These are phyloP conservation scores for Kitagawia praeruptora DNA, from an alignment of 129 eudicot genomes.

Conservation along the genomic window DNA sequence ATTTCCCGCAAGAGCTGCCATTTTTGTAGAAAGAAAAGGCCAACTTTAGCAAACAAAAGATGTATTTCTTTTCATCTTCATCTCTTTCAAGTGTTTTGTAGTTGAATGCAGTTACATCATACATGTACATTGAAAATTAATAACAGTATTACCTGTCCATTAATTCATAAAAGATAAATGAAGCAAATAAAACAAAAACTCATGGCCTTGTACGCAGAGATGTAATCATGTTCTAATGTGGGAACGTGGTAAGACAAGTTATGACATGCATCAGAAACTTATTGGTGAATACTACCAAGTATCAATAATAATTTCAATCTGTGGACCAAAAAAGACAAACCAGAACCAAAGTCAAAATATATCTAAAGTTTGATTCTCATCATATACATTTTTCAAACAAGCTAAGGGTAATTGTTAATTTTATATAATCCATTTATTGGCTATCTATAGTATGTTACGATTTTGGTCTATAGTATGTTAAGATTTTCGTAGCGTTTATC, in stretches of 20 bases:
- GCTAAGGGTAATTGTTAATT: neutral
- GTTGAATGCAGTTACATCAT: neutral
- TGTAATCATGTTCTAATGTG: neutral
- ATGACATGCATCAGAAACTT: neutral
- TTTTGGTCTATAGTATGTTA: neutral
- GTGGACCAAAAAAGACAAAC: neutral
- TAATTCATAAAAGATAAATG: neutral
- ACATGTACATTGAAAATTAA: neutral
- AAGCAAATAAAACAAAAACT: neutral
- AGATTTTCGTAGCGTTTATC: neutral
- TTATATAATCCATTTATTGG: neutral
- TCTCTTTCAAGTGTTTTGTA: neutral
- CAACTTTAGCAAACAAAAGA: neutral
- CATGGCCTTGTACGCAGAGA: neutral
- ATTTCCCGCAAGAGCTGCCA: constrained; percentile 88
- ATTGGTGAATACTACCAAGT: neutral
- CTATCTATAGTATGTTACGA: neutral
- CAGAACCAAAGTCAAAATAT: neutral
- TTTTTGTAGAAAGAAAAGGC: constrained; percentile 5
- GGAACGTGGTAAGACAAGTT: neutral
- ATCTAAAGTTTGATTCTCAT: neutral
- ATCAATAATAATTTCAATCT: neutral
- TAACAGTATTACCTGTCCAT: neutral
- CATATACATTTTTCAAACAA: neutral
- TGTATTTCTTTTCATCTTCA: neutral